Percentiles rank a stretch among this genome's conserved stretches.
These are phyloP conservation scores for Chalciporus chontae DNA, from an alignment of 768 basidiomycete species.

Conservation along the genomic window DNA sequence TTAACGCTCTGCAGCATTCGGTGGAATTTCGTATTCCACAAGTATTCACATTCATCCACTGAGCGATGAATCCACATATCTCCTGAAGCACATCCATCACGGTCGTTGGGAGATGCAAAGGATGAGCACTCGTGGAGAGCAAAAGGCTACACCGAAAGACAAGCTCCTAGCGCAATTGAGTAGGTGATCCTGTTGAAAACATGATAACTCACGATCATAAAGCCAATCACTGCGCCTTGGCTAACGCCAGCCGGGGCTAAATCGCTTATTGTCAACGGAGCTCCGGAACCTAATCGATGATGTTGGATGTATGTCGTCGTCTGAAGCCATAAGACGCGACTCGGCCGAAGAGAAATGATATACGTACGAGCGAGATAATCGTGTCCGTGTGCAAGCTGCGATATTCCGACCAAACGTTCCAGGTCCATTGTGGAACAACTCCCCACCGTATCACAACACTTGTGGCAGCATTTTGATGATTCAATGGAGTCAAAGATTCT, in stretches of 20 bases:
- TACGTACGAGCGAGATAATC: conserved; percentile 46
- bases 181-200: neutral
- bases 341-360: neutral
- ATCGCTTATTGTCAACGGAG: conserved; percentile 1
- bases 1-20: conserved; percentile 30
- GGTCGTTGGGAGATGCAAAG: conserved; percentile 15
- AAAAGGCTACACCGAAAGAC: conserved; percentile 21
- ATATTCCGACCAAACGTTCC: conserved; percentile 59
- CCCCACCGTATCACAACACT: conserved; percentile 59
- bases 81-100: conserved; percentile 17
- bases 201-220: conserved; percentile 26
- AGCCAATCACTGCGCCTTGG: conserved; percentile 15
- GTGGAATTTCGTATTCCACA: conserved; percentile 26
- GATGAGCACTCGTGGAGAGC: conserved; percentile 13
- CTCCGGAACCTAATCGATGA: conserved; percentile 13
- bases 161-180: conserved; percentile 17
- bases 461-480: conserved; percentile 40
- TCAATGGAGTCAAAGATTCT: conserved; percentile 10
- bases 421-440: conserved; percentile 56
- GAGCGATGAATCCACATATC: conserved; percentile 18
- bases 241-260: neutral
- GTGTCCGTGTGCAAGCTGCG: conserved; percentile 47
- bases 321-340: conserved; percentile 30
- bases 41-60: conserved; percentile 21
- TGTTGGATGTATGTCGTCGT: conserved; percentile 53